A percentile compares a stretch with the other conserved stretches of the same genome.
phyloP scores from a whole-genome alignment of 2,329 filamentous ascomycete genomes.

The Botrytis medusae region DNA sequence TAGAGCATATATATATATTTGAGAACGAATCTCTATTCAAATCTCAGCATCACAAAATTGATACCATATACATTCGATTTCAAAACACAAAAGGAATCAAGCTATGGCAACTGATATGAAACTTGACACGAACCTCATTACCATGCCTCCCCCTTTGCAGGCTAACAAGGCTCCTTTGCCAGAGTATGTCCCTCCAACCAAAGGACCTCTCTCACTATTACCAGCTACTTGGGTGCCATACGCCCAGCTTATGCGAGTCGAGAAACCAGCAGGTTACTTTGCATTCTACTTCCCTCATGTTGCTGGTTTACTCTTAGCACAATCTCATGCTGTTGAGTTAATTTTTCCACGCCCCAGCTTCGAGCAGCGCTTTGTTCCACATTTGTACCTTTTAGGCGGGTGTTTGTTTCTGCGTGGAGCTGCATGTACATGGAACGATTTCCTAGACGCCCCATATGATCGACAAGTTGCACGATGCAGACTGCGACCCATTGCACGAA shows the following conservation, averaged over 20 bases:
- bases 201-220: background rate
- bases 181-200: background rate
- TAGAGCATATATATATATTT: background rate
- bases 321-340: too few relatives aligned
- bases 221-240: background rate
- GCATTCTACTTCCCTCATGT: too few relatives aligned
- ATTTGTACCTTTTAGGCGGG: too few relatives aligned
- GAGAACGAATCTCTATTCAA: background rate
- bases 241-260: background rate
- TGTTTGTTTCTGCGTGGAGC: too few relatives aligned
- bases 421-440: too few relatives aligned
- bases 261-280: background rate
- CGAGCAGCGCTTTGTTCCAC: too few relatives aligned
- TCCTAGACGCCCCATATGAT: too few relatives aligned
- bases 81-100: background rate
- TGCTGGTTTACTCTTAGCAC: too few relatives aligned
- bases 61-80: background rate
- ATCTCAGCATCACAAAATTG: background rate
- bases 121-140: background rate
- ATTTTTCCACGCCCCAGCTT: too few relatives aligned
- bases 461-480: too few relatives aligned
- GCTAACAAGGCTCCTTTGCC: too few relatives aligned
- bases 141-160: background rate
- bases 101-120: background rate
- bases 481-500: too few relatives aligned